Conservation (phyloP, 768 basidiomycete species). For the Leucocoprinus leucothites region DNA sequence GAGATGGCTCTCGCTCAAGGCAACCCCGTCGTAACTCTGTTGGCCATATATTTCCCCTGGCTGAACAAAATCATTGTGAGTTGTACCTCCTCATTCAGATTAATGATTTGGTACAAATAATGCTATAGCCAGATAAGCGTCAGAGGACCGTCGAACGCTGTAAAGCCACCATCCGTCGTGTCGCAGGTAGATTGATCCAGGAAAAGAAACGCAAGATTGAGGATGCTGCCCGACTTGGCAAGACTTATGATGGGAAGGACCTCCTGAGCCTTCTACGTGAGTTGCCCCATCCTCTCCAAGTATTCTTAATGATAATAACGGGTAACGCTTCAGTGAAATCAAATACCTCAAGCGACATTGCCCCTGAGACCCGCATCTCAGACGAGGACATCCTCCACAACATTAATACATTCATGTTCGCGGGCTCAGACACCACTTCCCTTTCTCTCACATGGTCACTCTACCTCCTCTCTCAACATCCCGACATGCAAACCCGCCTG, state of each 20-base stretch:
- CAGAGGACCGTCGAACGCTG: constrained; percentile 50
- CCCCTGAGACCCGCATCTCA: constrained; percentile 69
- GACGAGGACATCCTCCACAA: constrained; percentile 86
- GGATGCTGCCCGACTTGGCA: constrained; percentile 53
- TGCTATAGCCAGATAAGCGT: constrained; percentile 49
- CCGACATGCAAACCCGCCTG: constrained; percentile 64
- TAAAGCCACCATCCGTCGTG: constrained; percentile 58
- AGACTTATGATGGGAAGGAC: constrained; percentile 62
- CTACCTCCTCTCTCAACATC: constrained; percentile 67
- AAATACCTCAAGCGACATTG: constrained; percentile 69
- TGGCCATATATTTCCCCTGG: constrained; percentile 59
- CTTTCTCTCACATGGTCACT: constrained; percentile 84
- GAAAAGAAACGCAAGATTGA: constrained; percentile 74
- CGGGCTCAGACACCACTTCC: constrained; percentile 85
- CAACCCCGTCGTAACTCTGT: constrained; percentile 37
- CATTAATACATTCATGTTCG: constrained; percentile 89
- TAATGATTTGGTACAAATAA: background rate
- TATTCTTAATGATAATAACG: background rate
- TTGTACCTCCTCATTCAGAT: constrained; percentile 9
- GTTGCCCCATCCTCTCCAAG: constrained; percentile 21
- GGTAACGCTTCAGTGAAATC: constrained; percentile 64
- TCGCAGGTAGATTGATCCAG: constrained; percentile 73
- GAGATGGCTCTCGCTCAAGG: constrained; percentile 64
- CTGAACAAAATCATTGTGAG: constrained; percentile 55
- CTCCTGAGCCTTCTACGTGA: constrained; percentile 72